These are phyloP conservation scores for Orychophragmus violaceus DNA, from an alignment of 345 rosid species.

Conservation along the genomic window DNA sequence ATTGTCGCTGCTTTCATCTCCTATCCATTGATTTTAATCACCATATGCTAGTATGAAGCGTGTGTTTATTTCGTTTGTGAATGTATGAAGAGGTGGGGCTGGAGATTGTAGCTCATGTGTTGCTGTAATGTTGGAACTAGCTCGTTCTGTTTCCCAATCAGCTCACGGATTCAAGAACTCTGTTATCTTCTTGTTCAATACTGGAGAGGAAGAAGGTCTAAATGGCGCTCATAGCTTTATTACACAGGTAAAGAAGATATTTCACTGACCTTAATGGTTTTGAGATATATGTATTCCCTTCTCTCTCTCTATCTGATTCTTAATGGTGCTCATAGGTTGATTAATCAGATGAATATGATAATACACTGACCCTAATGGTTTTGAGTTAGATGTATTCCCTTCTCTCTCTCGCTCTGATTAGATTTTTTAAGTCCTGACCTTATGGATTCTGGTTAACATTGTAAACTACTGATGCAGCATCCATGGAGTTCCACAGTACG, in stretches of 20 bases:
- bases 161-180: slow-evolving; percentile 90
- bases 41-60: background rate
- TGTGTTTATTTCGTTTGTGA: background rate
- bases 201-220: slow-evolving; percentile 96
- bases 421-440: background rate
- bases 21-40: background rate
- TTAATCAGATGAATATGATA: no score
- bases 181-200: no score
- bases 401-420: background rate
- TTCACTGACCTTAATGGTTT: background rate
- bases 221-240: slow-evolving; percentile 95
- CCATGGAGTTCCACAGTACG: slow-evolving; percentile 75
- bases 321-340: no score
- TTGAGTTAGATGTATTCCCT: no score
- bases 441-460: slow-evolving; percentile 6
- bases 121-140: slow-evolving; percentile 93
- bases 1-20: no score
- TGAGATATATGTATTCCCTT: background rate
- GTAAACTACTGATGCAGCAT: slow-evolving; percentile 52
- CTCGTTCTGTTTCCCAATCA: slow-evolving; percentile 85
- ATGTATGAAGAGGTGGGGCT: slow-evolving; percentile 72
- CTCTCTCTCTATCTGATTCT: no score
- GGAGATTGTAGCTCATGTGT: slow-evolving; percentile 97
- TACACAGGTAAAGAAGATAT: slow-evolving; percentile 55
- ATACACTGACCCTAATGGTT: no score